These are phyloP conservation scores for Graphium sp. DNA, from an alignment of 2,329 filamentous ascomycete species.

Conservation along the genomic window DNA sequence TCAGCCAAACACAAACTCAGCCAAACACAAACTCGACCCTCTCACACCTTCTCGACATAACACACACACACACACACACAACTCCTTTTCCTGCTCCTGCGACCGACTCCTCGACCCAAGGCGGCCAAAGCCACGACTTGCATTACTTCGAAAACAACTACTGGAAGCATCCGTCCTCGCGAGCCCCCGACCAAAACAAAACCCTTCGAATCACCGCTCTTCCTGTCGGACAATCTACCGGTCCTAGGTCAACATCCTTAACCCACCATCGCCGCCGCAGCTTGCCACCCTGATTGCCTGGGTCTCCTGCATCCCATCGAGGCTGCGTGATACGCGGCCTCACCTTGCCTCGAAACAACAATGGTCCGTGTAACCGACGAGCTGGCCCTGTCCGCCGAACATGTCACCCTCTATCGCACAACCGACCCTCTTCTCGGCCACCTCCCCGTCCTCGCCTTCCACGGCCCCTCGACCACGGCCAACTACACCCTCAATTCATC, in stretches of 20 bases:
- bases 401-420: constrained; percentile 76
- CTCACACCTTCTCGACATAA: no score
- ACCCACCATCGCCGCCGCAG: constrained; percentile 1
- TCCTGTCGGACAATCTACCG: constrained; percentile 1
- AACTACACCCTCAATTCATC: constrained; percentile 80
- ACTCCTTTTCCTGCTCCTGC: no score
- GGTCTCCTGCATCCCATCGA: constrained; percentile 3
- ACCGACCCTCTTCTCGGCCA: constrained; percentile 71
- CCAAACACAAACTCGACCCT: no score
- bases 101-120: no score
- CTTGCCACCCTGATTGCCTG: constrained; percentile 3
- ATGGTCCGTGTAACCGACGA: constrained; percentile 77
- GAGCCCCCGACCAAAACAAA: neutral
- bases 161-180: neutral
- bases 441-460: constrained; percentile 75
- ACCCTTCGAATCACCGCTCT: neutral
- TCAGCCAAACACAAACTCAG: no score
- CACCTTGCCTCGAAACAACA: constrained; percentile 17
- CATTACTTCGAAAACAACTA: no score
- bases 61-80: no score
- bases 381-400: constrained; percentile 63
- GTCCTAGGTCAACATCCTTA: constrained; percentile 3
- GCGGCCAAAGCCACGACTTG: no score
- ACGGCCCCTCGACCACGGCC: constrained; percentile 76
- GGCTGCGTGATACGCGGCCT: neutral